Conservation (phyloP, 108 stramenopile species). For the Discostella pseudostelligera region DNA sequence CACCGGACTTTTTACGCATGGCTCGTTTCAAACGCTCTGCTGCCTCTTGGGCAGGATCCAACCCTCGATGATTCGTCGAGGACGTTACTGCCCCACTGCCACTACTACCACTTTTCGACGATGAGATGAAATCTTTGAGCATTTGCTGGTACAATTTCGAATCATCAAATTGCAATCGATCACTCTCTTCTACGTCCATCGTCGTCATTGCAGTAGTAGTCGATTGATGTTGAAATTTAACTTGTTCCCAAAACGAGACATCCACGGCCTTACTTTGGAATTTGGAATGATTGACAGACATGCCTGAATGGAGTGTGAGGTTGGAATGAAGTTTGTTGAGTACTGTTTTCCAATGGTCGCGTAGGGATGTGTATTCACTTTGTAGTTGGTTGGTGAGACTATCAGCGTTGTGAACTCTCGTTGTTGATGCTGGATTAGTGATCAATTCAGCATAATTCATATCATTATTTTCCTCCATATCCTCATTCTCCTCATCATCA, state of each 20-base stretch:
- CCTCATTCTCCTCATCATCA: conserved; percentile 56
- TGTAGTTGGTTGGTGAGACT: conserved; percentile 30
- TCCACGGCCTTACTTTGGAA: conserved; percentile 60
- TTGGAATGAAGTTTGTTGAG: conserved; percentile 70
- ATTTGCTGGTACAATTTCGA: conserved; percentile 92
- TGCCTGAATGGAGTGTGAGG: conserved; percentile 57
- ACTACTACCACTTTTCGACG: conserved; percentile 20
- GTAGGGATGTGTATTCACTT: conserved; percentile 54
- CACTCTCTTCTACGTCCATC: background rate
- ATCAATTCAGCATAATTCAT: conserved; percentile 55
- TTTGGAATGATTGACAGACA: conserved; percentile 35
- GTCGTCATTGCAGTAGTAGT: conserved; percentile 1
- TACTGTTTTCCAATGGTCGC: conserved; percentile 61
- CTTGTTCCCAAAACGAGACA: conserved; percentile 60
- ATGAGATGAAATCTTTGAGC: conserved; percentile 77
- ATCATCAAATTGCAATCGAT: conserved; percentile 71
- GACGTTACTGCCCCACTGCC: too few species aligned
- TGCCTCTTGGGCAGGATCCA: conserved; percentile 46
- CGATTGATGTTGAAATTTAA: conserved; percentile 24
- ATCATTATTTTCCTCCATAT: conserved; percentile 15
- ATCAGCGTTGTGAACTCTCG: background rate
- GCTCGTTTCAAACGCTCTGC: conserved; percentile 39
- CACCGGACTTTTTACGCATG: conserved; percentile 47
- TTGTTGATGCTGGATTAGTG: conserved; percentile 23
- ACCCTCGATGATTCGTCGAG: conserved; percentile 5